phyloP scores from a whole-genome alignment of 495 filamentous ascomycete genomes.

The Mycothermus thermophilus region DNA sequence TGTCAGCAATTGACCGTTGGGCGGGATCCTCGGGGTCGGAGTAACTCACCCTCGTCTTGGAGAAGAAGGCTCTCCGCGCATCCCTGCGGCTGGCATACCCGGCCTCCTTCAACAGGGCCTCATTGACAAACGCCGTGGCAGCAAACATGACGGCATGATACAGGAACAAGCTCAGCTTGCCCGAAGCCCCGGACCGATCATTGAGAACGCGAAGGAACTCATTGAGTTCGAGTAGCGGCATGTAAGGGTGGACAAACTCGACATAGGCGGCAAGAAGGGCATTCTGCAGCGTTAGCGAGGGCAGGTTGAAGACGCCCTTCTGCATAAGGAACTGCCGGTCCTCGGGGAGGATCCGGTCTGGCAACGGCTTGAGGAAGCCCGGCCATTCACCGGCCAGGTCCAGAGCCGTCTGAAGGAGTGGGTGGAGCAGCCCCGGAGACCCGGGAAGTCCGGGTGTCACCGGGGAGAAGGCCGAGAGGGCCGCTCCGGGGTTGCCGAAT shows the following conservation, averaged over 20 bases:
- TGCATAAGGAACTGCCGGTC: slow-evolving; percentile 60
- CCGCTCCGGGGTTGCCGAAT: neutral
- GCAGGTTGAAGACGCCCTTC: slow-evolving; percentile 64
- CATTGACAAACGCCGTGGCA: slow-evolving; percentile 62
- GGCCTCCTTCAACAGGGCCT: slow-evolving; percentile 49
- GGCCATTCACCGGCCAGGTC: slow-evolving; percentile 32
- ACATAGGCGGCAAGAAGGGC: slow-evolving; percentile 62
- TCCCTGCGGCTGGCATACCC: slow-evolving; percentile 58
- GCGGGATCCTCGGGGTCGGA: neutral
- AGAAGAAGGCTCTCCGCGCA: slow-evolving; percentile 68
- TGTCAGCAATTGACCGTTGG: too few relatives aligned
- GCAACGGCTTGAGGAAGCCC: slow-evolving; percentile 58
- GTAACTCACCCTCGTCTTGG: slow-evolving; percentile 58
- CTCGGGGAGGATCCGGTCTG: slow-evolving; percentile 51
- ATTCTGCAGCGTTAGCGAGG: slow-evolving; percentile 50
- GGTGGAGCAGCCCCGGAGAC: neutral
- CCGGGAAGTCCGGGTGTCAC: slow-evolving; percentile 1
- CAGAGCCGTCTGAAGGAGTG: neutral
- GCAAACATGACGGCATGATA: slow-evolving; percentile 78
- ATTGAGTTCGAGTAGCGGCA: slow-evolving; percentile 71
- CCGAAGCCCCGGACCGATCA: slow-evolving; percentile 47
- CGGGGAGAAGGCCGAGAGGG: slow-evolving; percentile 2
- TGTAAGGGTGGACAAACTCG: slow-evolving; percentile 77
- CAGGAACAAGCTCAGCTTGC: slow-evolving; percentile 58
- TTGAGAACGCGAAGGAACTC: slow-evolving; percentile 57